phyloP scores from a whole-genome alignment of 1,284 basidiomycete genomes.

The Ceratobasidium sp. region DNA sequence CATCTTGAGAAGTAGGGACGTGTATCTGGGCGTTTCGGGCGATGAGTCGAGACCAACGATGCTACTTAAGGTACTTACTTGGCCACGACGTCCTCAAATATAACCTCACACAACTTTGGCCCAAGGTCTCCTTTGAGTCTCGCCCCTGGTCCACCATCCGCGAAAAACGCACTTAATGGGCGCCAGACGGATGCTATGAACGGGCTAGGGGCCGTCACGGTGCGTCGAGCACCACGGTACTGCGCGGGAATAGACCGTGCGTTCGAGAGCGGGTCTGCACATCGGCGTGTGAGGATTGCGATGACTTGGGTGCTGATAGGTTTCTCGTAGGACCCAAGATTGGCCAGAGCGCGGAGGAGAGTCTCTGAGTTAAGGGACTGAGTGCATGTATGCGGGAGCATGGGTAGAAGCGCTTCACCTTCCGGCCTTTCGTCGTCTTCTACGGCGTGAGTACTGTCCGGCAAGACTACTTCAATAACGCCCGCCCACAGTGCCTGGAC shows the following conservation, averaged over 20 bases:
- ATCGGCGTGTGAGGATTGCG: conserved; percentile 78
- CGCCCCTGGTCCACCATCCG: conserved; percentile 66
- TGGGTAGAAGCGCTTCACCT: conserved; percentile 58
- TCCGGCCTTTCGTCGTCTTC: conserved; percentile 60
- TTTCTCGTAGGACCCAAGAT: conserved; percentile 56
- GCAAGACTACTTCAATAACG: conserved; percentile 70
- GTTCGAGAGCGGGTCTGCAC: conserved; percentile 84
- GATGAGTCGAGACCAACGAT: background rate
- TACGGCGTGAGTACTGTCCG: conserved; percentile 55
- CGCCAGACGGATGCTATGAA: conserved; percentile 85
- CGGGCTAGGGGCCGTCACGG: conserved; percentile 80
- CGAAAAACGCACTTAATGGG: conserved; percentile 84
- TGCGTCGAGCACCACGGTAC: conserved; percentile 65
- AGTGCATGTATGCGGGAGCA: conserved; percentile 10
- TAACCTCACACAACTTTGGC: conserved; percentile 66
- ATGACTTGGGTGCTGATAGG: conserved; percentile 64
- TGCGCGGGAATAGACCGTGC: conserved; percentile 90
- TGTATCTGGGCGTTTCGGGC: conserved; percentile 55
- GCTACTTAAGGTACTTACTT: conserved; percentile 61
- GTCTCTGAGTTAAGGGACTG: background rate
- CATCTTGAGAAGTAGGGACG: conserved; percentile 75
- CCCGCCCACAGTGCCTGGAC: conserved; percentile 63
- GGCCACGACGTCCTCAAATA: conserved; percentile 79
- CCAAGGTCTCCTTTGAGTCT: conserved; percentile 67
- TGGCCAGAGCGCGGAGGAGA: conserved; percentile 66